Base-by-base conservation (phyloP, 768 basidiomycete genomes). In the Tricholoma terreum region DNA sequence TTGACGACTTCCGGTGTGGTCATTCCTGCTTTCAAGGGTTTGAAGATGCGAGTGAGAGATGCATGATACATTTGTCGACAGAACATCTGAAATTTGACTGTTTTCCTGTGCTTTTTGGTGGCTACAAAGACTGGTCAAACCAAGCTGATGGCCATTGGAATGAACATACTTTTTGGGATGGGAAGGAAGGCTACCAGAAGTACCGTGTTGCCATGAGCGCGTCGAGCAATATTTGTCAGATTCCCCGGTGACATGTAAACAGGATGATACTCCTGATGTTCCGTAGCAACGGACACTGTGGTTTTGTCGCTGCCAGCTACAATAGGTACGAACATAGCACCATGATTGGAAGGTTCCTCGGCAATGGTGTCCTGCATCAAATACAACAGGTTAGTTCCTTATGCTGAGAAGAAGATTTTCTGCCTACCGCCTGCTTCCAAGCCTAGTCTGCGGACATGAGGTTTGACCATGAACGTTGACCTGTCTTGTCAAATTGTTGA, bases 271-370 rank as follows among this genome's bases (percentile, higher is more conserved):
- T 71, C 69, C 38, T 71, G 59, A 22, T 72, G 64, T 1, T 70
- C 65, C 0, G 71, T 72, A 1, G 65, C 66, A 22, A 71, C 65
- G 1, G 69, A 74, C 1, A 71, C 69, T 1, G 69, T 71, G 0
- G 73, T 74, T 55, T 75, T 75, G 53, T 75, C 66, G 49, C 70
- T 73, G 0, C 74, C 70, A 6, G 58, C 56, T 22, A 75, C 54
- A 8, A 72, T 56, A 3, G 65, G 61, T 6, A 66, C 56, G 36
- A 70, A 56, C 53, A 69, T 61, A 15, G 64, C 56, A 17, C 71
- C 71, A 45, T 63, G 66, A 12, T 57, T 64, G 12, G 49, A 9
- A 12, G 61, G 54, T 40, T 65, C 46, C 14, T 52, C 14, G 9
- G 63, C 48, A 49, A 68, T 67, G 6, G 43, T 49, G 30, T 71